Base-by-base conservation (phyloP, 345 rosid species). In the Salix suchowensis region DNA sequence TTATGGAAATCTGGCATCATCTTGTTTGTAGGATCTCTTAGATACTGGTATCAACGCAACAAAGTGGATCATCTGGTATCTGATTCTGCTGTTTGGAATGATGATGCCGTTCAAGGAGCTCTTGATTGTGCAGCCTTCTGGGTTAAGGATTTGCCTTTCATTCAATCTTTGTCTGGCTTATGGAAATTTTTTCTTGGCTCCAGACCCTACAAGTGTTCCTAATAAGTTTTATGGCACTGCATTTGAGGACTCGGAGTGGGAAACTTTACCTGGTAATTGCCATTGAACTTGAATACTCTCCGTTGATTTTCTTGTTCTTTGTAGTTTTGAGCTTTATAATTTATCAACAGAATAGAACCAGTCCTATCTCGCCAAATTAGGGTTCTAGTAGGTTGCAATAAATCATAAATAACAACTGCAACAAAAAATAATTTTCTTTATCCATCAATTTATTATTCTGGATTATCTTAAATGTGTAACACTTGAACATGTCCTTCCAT, bases 121-220 rank as follows among this genome's bases (percentile, higher is more conserved):
- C 94, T 96, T 67, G 92, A 86, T 21, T 85, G 84, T 71, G 94
- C 98, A 74, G 88, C 91, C 4, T 91, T 80, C 74, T 93, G 97
- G 99, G 94, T 87, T 21, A 84, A 91, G 48, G 94, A 85, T 67
- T 86, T 93, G 86, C 96, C 98, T 65, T 96, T 86, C 75, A 94
- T 89, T 8, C 88, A 82, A 84, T 92, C 99, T 78, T 78, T 96
- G 75, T 89, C 98, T 77, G 96, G 99, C 69, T 80, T 84, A 65
- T 96, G 99, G 99, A 96, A 89, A 30, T 96, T 96, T 80, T 80
- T 87, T 86, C 78, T 83, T 96, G 90, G 93, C 97, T 74, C 79
- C 94, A 24, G 68, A 68, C 32, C 97, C 99, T 78, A 39, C 80
- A 13, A 76, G 73, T 79, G 91, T 89, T 79, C 99, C 98, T 10